Evolutionary conservation across 2,329 filamentous ascomycete genomes (phyloP), one percentile per base, ranked within the genome.

Genomic region (Ophiostoma sp.): DNA sequence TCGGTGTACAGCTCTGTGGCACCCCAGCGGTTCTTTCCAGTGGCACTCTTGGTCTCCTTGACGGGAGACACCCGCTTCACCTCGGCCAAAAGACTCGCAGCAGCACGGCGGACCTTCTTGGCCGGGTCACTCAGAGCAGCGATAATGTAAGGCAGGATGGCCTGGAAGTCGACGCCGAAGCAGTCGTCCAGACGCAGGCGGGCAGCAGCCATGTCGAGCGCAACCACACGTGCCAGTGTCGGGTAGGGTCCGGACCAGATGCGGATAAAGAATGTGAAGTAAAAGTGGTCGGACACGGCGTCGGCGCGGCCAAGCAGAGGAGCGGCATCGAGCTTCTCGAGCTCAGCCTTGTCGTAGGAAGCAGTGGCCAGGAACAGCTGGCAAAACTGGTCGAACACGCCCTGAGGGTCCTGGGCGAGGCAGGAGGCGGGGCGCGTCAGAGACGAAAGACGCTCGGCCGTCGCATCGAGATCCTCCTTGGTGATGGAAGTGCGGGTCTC

Each of bases 71-170:
- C 79, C 9, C 81, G 80, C 15, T 86, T 84, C 15, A 95, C 78
- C 2, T 87, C 84, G 33, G 88, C 82, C 42, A 93, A 80, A 42
- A 95, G 85, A 70, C 91, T 88, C 28, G 91, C 90, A 25, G 94
- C 92, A 69, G 93, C 90, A 75, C 90, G 89, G 61, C 95, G 91
- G 57, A 97, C 91, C 75, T 90, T 89, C 75, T 91, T 90, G 1
- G 93, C 93, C 5, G 90, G 83, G 80, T 98, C 95, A 31, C 89
- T 86, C 22, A 98, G 87, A 28, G 92, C 92, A 50, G 88, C 85
- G 63, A 98, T 83, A 42, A 91, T 85, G 82, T 97, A 98, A 2
- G 95, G 95, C n/a, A 97, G 79, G 22, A 98, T 80, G 12, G 89
- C 88, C 79, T 98, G 95, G 68, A 95, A 86, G 79, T 97, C 92